phyloP scores from a whole-genome alignment of 1,284 basidiomycete species.

The Apiotrichum gamsii region DNA sequence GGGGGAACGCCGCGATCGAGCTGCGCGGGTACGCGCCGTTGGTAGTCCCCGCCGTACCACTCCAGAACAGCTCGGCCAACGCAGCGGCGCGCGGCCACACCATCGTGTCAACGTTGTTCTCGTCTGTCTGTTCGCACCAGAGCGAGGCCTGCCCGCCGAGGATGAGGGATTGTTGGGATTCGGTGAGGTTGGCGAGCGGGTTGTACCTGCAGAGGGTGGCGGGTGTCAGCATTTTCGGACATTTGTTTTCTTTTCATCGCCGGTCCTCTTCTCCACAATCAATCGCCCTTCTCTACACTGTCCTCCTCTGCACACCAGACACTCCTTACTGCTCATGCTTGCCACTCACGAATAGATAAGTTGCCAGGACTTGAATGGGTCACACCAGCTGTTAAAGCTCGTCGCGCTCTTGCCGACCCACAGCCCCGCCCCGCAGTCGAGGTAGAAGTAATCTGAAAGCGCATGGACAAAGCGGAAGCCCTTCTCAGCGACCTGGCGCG shows the following conservation, averaged over 20 bases:
- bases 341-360: constrained; percentile 49
- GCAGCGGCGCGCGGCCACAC: constrained; percentile 74
- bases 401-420: constrained; percentile 67
- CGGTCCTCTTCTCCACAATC: no score
- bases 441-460: constrained; percentile 67
- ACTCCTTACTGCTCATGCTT: no score
- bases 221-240: constrained; percentile 1
- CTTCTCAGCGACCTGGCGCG: constrained; percentile 55
- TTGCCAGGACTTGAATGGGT: constrained; percentile 72
- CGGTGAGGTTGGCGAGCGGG: constrained; percentile 57
- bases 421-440: constrained; percentile 71
- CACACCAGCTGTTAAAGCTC: constrained; percentile 56
- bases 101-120: constrained; percentile 62
- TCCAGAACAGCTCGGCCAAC: constrained; percentile 77
- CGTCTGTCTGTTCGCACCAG: constrained; percentile 71
- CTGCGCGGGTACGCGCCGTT: not conserved
- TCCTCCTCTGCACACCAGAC: no score
- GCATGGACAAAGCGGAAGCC: constrained; percentile 62
- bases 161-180: constrained; percentile 53
- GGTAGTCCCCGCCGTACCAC: constrained; percentile 56
- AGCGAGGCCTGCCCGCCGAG: constrained; percentile 62
- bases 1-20: constrained; percentile 57
- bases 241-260: no score
- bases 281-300: no score
- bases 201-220: constrained; percentile 61